Percentiles rank a stretch among this genome's conserved stretches.
phyloP scores from a whole-genome alignment of 768 basidiomycete species.

The Russula emetica region DNA sequence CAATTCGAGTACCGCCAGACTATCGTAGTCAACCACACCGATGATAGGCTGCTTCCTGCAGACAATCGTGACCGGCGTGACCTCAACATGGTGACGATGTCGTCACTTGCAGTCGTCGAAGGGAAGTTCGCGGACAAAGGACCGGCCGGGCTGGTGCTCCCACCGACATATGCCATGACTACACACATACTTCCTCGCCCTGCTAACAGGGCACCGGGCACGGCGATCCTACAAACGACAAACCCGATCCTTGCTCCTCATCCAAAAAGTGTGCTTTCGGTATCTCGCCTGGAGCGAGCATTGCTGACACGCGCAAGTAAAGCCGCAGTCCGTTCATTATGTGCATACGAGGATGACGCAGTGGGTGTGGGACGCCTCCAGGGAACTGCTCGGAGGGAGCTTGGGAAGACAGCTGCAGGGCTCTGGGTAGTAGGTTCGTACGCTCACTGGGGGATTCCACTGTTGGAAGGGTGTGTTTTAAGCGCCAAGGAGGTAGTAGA shows the following conservation, averaged over 20 bases:
- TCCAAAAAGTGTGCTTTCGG: conserved; percentile 47
- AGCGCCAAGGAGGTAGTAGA: conserved; percentile 57
- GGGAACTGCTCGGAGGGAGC: conserved; percentile 40
- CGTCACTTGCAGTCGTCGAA: neutral
- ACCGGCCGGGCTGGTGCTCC: conserved; percentile 34
- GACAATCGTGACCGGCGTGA: conserved; percentile 51
- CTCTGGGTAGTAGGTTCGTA: conserved; percentile 74
- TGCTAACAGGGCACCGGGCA: conserved; percentile 35
- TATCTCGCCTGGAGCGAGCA: conserved; percentile 60
- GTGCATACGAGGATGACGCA: conserved; percentile 27
- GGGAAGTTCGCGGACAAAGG: neutral
- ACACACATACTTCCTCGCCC: conserved; percentile 56
- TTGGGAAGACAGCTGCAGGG: conserved; percentile 39
- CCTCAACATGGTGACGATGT: conserved; percentile 52
- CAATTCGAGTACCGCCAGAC: conserved; percentile 52
- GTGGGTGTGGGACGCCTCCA: conserved; percentile 47
- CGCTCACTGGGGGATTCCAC: conserved; percentile 65
- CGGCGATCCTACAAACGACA: conserved; percentile 62
- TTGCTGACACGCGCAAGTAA: conserved; percentile 51
- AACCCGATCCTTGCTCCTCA: conserved; percentile 60
- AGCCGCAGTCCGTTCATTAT: conserved; percentile 46
- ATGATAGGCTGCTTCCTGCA: conserved; percentile 52
- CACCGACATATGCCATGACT: conserved; percentile 58
- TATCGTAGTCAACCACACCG: conserved; percentile 70
- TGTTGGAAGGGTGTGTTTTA: conserved; percentile 75